Percentiles rank a stretch among this genome's conserved stretches.
Conservation (phyloP, 495 filamentous ascomycete genomes). For the Aspergillus biplanus region DNA sequence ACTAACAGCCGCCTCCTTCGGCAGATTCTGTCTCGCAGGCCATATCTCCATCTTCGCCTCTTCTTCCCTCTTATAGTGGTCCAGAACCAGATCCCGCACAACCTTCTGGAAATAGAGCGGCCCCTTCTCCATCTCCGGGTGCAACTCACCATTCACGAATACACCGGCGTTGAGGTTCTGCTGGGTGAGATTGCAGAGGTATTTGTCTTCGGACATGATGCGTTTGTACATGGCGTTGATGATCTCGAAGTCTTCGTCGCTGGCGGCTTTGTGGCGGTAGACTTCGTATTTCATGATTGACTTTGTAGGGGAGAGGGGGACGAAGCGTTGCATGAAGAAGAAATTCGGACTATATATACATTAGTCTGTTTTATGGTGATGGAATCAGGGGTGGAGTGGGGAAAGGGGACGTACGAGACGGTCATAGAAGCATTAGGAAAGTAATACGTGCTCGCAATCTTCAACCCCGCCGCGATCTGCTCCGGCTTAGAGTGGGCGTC, state of each 20-base stretch:
- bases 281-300: constrained; percentile 51
- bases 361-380: too few relatives aligned
- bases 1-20: constrained; percentile 31
- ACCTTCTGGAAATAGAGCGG: constrained; percentile 50
- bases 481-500: constrained; percentile 43
- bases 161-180: constrained; percentile 47
- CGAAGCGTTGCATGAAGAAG: constrained; percentile 52
- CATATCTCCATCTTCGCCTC: constrained; percentile 45
- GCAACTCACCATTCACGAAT: constrained; percentile 50
- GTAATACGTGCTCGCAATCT: constrained; percentile 46
- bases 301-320: constrained; percentile 43
- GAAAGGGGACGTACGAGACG: constrained; percentile 49
- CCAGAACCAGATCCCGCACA: constrained; percentile 42
- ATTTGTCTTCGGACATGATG: constrained; percentile 50
- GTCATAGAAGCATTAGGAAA: constrained; percentile 51
- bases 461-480: constrained; percentile 33
- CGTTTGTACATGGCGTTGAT: constrained; percentile 48
- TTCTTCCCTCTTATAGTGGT: constrained; percentile 46
- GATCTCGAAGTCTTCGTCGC: constrained; percentile 46
- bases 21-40: constrained; percentile 50
- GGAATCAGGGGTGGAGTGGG: too few relatives aligned
- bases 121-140: constrained; percentile 49
- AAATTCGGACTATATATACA: constrained; percentile 45
- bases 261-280: constrained; percentile 48
- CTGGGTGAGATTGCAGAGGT: constrained; percentile 46